Evolutionary conservation across 225 moss, liverwort and hornwort species (phyloP).

Genomic region (Takakia lepidozioides): DNA sequence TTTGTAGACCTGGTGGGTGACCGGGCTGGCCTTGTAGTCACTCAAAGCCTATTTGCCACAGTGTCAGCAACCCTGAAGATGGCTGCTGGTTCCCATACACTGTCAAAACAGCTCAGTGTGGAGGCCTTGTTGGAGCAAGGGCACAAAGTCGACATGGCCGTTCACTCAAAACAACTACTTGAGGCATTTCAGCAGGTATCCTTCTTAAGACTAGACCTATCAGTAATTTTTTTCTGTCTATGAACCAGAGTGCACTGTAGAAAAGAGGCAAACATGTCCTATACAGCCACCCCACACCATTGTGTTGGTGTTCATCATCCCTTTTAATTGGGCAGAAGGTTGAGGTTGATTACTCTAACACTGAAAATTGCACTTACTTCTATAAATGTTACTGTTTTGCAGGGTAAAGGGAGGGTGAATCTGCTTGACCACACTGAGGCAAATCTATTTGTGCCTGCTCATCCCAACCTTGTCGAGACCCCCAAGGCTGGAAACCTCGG

Average conservation of each 20-base stretch:
- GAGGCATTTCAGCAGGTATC: constrained; percentile 8
- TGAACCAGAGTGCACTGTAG: no score
- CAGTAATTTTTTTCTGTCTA: constrained; percentile 5
- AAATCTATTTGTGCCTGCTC: not conserved
- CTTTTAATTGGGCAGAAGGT: no score
- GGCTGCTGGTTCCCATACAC: constrained; percentile 18
- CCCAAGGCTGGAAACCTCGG: constrained; percentile 7
- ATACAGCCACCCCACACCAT: no score
- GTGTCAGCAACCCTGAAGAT: constrained; percentile 21
- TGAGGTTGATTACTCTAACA: no score
- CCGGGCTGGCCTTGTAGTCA: constrained; percentile 10
- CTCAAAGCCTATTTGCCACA: constrained; percentile 4
- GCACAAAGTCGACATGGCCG: constrained; percentile 13
- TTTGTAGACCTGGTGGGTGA: constrained; percentile 19
- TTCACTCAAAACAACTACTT: constrained; percentile 10
- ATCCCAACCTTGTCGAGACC: not conserved
- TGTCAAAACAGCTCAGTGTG: constrained; percentile 14
- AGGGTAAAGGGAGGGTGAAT: not conserved
- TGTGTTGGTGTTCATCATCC: no score
- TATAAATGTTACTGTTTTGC: not conserved
- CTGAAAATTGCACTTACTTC: no score
- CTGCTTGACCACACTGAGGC: not conserved
- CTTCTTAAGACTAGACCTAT: no score
- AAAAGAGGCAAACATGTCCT: no score
- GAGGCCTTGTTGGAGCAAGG: constrained; percentile 14